Percentiles rank a stretch among this genome's conserved stretches.
Conservation (phyloP, 805 yeast species). For the Candida railenensis region DNA sequence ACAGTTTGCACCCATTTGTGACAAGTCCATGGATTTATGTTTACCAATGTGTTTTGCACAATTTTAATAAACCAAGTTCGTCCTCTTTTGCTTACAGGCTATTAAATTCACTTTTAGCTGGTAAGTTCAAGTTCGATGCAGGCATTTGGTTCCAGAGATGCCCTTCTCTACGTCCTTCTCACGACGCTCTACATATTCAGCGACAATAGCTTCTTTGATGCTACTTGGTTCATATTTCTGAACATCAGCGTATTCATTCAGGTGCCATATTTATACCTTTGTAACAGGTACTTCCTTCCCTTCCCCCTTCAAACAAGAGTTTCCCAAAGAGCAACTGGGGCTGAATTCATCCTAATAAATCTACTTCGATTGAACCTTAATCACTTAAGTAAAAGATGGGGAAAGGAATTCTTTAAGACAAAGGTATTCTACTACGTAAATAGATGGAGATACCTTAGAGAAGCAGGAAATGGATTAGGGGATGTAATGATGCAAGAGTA, state of each 20-base stretch:
- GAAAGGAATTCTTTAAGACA: slow-evolving; percentile 10
- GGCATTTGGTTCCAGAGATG: slow-evolving; percentile 18
- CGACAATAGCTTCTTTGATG: slow-evolving; percentile 16
- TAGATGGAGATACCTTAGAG: slow-evolving; percentile 25
- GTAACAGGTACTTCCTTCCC: slow-evolving; percentile 9
- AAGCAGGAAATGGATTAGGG: slow-evolving; percentile 33
- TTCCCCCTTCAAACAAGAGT: slow-evolving; percentile 19
- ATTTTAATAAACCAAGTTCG: too few relatives aligned
- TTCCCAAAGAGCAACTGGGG: slow-evolving; percentile 20
- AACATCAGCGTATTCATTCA: slow-evolving; percentile 15
- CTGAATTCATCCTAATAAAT: slow-evolving; percentile 10
- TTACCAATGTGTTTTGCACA: too few relatives aligned
- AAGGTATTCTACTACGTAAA: slow-evolving; percentile 29
- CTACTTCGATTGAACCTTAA: slow-evolving; percentile 8
- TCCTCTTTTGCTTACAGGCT: too few relatives aligned
- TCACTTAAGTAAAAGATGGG: not conserved
- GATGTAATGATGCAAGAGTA: slow-evolving; percentile 12
- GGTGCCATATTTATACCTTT: slow-evolving; percentile 7
- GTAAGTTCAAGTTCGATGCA: too few relatives aligned
- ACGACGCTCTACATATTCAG: slow-evolving; percentile 19
- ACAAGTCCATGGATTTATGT: too few relatives aligned
- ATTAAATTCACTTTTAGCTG: too few relatives aligned
- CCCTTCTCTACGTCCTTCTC: slow-evolving; percentile 18
- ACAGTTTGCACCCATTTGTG: too few relatives aligned
- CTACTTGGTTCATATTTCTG: slow-evolving; percentile 14